Evolutionary conservation across 805 yeast species (phyloP), one percentile per base, ranked within the genome.

Genomic region (Yarrowia alimentaria): DNA sequence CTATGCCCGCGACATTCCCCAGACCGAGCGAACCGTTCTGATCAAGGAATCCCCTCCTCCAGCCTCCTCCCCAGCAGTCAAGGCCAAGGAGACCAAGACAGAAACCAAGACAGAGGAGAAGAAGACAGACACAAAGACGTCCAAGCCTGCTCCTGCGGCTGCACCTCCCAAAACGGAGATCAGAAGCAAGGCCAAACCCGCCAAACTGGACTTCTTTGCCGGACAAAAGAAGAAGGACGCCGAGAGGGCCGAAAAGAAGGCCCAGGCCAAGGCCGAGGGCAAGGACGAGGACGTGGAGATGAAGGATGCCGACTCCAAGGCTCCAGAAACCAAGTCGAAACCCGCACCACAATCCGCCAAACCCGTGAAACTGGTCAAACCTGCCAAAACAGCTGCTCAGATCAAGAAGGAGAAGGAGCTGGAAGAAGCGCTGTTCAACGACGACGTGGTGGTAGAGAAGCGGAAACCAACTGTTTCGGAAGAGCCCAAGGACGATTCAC

Each of bases 391-490:
- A 30, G 21, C 17, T 21, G 30, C 35, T 29, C 32, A 29, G 17
- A 6, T 29, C 8, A n/a, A 16, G 14, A 26, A 21, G 21, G 30
- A 40, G 20, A 19, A 30, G 26, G 50, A 42, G 51, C 37, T 43
- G 22, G 50, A 21, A n/a, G 30, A 21, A n/a, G 35, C 50, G 3
- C 16, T 43, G 22, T 43, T 43, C 30, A 37, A 26, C 1, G 50
- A 43, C 16, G 50, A 43, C 8, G 32, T 29, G 16, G 32, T 22
- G 7, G 25, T 22, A 10, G 25, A 22, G 25, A 22, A n/a, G n/a
- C n/a, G n/a, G n/a, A n/a, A n/a, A n/a, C n/a, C n/a, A n/a, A n/a
- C n/a, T n/a, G n/a, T n/a, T n/a, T n/a, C n/a, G n/a, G 43, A 35
- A 7, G 42, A 35, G 18, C 29, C 24, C 6, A 14, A 35, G 12